Base-by-base conservation (phyloP, 163 green algal species). In the Chlorella variabilis region DNA sequence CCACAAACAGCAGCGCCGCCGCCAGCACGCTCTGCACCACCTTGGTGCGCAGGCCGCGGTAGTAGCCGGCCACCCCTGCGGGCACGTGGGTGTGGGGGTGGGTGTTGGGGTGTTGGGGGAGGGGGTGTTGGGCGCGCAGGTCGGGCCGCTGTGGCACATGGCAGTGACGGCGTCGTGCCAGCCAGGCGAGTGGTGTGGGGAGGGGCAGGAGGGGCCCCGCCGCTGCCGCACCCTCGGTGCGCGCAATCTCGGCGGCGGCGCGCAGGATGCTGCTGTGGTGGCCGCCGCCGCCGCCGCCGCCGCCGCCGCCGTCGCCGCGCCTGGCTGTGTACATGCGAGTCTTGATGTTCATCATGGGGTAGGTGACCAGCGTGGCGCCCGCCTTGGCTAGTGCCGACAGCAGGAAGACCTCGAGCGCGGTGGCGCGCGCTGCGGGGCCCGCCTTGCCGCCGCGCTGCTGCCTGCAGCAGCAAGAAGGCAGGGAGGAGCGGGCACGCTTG, bases 11-110 rank as follows among this genome's bases (percentile, higher is more conserved):
- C 78, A 98, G 84, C 1, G 95, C 92, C 13, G 95, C 95, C 25
- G 91, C 91, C 76, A 98, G 80, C 25, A 98, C 91, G 61, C 90
- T 96, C 88, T 97, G 93, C 63, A 95, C 78, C 61, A 97, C 91
- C 88, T 97, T 97, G 7, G 91, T 87, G 6, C 78, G 81, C 81
- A 96, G 75, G 34, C 94, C 94, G 75, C 92, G 90, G 86, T 95
- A 98, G 73, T 97, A 97, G 21, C 88, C 94, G 7, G 69, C 59
- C 18, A 94, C 13, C 20, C 93, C 87, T 89, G 85, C 73, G 77
- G 58, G 41, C 66, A 84, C 0, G n/a, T n/a, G n/a, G n/a, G n/a
- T n/a, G n/a, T n/a, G n/a, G n/a, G n/a, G n/a, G n/a, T n/a, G n/a
- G n/a, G n/a, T n/a, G n/a, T n/a, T n/a, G n/a, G n/a, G n/a, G n/a